Percentiles rank a stretch among this genome's conserved stretches.
phyloP scores from a whole-genome alignment of 106 monocot genomes.

The Platanthera guangdongensis region DNA sequence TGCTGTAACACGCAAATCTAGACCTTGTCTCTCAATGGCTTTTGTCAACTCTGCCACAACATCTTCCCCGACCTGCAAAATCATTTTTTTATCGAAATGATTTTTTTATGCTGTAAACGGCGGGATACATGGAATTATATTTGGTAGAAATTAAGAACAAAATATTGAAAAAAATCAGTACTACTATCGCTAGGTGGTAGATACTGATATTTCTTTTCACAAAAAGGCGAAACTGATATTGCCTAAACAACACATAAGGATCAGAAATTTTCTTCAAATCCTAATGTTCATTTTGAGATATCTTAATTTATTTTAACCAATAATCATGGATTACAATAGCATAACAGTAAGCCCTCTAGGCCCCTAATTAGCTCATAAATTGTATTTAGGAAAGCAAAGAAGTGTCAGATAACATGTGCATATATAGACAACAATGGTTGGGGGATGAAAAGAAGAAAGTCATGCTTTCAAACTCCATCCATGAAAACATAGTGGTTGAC shows the following conservation, averaged over 20 bases:
- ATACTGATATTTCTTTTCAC: no score
- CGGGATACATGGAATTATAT: no score
- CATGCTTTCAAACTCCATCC: no score
- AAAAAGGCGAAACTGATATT: no score
- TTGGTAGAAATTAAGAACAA: no score
- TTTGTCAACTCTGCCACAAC: constrained; percentile 46
- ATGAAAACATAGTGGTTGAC: no score
- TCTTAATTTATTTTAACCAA: not conserved
- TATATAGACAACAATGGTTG: no score
- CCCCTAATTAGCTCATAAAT: not conserved
- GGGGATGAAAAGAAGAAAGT: no score
- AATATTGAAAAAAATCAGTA: no score
- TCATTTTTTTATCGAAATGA: no score
- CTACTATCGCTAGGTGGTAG: no score
- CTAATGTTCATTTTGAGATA: not conserved
- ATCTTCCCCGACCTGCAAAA: constrained; percentile 37
- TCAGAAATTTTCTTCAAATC: not conserved
- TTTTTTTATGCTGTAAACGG: no score
- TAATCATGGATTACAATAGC: not conserved
- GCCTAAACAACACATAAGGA: not conserved
- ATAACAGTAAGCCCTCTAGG: not conserved
- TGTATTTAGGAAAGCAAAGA: not conserved
- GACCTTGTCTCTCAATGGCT: constrained; percentile 59
- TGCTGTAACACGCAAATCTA: constrained; percentile 58
- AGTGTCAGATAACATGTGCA: not conserved